phyloP scores from a whole-genome alignment of 495 filamentous ascomycete genomes.

The Daldinia grandis region DNA sequence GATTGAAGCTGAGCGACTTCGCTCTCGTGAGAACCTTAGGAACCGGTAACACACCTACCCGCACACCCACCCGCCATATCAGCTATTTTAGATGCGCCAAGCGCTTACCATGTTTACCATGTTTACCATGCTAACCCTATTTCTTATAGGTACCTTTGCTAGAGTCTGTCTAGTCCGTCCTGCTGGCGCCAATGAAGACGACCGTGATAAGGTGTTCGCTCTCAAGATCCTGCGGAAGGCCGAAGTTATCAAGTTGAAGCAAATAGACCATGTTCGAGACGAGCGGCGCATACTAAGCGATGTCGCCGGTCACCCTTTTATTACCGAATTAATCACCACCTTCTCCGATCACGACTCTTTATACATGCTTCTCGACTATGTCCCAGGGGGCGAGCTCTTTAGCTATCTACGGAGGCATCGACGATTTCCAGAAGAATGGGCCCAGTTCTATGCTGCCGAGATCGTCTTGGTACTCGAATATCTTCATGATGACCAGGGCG shows the following conservation, averaged over 20 bases:
- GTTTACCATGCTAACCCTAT: conserved; percentile 32
- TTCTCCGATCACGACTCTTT: conserved; percentile 90
- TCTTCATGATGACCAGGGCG: conserved; percentile 81
- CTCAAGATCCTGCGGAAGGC: conserved; percentile 90
- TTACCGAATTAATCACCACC: conserved; percentile 87
- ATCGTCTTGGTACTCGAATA: conserved; percentile 93
- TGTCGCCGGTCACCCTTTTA: conserved; percentile 93
- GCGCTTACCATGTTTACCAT: not conserved
- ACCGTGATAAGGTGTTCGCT: conserved; percentile 80
- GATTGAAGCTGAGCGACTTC: conserved; percentile 73
- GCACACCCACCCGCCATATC: conserved; percentile 22
- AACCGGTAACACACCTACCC: conserved; percentile 66
- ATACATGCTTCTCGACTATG: conserved; percentile 94
- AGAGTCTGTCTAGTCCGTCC: conserved; percentile 88
- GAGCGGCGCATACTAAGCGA: conserved; percentile 87
- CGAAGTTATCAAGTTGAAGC: conserved; percentile 92
- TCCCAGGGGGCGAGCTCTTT: conserved; percentile 95
- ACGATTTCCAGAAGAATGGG: conserved; percentile 84
- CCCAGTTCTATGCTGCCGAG: conserved; percentile 94
- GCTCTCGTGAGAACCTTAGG: conserved; percentile 87
- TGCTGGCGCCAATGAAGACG: conserved; percentile 59
- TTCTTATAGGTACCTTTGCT: conserved; percentile 84
- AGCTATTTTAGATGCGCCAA: conserved; percentile 9
- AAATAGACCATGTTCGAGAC: conserved; percentile 96
- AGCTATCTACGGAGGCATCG: conserved; percentile 86